phyloP scores from a whole-genome alignment of 345 rosid genomes.

The Eucalyptus sideroxylon region DNA sequence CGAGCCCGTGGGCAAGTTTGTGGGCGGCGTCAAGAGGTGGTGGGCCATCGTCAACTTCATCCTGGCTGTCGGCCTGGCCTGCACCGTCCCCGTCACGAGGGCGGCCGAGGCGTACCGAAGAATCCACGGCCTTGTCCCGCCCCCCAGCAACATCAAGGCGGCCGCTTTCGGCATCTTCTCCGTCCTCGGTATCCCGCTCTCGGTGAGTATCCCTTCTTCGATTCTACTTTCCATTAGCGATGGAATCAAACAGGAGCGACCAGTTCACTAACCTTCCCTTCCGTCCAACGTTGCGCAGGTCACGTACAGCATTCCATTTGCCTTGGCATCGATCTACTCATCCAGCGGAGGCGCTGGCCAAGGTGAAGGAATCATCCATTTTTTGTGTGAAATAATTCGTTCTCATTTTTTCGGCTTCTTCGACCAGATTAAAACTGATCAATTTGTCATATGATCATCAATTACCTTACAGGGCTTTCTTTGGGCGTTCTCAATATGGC shows the following conservation, averaged over 20 bases:
- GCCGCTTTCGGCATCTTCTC: slow-evolving; percentile 61
- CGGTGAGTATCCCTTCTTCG: slow-evolving; percentile 23
- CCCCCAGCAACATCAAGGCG: slow-evolving; percentile 30
- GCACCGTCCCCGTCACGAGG: slow-evolving; percentile 49
- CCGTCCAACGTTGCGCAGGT: slow-evolving; percentile 22
- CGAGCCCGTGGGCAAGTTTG: slow-evolving; percentile 14
- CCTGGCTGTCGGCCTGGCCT: slow-evolving; percentile 38
- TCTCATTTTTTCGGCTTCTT: background rate
- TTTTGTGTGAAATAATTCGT: background rate
- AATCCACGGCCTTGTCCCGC: background rate
- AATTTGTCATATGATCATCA: background rate
- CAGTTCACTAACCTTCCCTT: background rate
- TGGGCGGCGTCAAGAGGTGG: slow-evolving; percentile 33
- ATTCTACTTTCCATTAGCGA: background rate
- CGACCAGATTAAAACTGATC: background rate
- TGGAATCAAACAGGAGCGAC: background rate
- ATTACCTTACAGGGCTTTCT: slow-evolving; percentile 49
- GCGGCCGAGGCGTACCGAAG: slow-evolving; percentile 38
- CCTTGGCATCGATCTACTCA: slow-evolving; percentile 82
- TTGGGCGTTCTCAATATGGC: slow-evolving; percentile 72
- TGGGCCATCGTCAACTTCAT: slow-evolving; percentile 30
- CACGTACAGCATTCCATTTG: slow-evolving; percentile 76
- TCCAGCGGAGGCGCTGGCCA: slow-evolving; percentile 60
- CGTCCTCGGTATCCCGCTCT: slow-evolving; percentile 63
- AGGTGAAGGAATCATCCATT: slow-evolving; percentile 22